Percentiles rank a stretch among this genome's conserved stretches.
phyloP scores from a whole-genome alignment of 2,329 filamentous ascomycete genomes.

The Curvularia spicifera region DNA sequence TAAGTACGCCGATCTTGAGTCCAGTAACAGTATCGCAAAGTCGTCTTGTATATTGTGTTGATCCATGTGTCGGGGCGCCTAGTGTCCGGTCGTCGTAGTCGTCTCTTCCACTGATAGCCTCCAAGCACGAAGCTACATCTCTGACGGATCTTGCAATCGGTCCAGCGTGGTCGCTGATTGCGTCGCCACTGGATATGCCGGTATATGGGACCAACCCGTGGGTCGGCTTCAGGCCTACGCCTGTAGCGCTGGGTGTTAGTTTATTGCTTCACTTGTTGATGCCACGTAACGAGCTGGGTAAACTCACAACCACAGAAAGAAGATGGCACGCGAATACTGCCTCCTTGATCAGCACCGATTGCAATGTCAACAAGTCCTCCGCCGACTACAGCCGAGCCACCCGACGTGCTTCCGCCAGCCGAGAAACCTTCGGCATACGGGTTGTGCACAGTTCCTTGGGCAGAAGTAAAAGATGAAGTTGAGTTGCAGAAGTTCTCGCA shows the following conservation, averaged over 20 bases:
- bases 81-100: conserved; percentile 43
- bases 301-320: conserved; percentile 45
- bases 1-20: conserved; percentile 38
- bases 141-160: conserved; percentile 37
- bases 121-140: conserved; percentile 35
- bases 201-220: conserved; percentile 60
- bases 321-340: conserved; percentile 49
- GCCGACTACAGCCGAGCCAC: conserved; percentile 54
- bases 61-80: conserved; percentile 35
- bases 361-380: conserved; percentile 47
- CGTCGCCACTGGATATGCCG: conserved; percentile 49
- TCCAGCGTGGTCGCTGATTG: conserved; percentile 54
- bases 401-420: conserved; percentile 57
- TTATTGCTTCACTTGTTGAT: not conserved
- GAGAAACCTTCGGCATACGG: conserved; percentile 55
- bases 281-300: not conserved
- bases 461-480: conserved; percentile 56
- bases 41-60: conserved; percentile 23
- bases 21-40: conserved; percentile 26
- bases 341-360: conserved; percentile 51
- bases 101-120: conserved; percentile 41
- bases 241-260: conserved; percentile 4
- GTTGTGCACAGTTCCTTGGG: conserved; percentile 49
- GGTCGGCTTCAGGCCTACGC: conserved; percentile 54
- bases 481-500: conserved; percentile 63